Percentiles rank a stretch among this genome's conserved stretches.
phyloP scores from a whole-genome alignment of 169 alveolate genomes.

The Babesia bigemina region DNA sequence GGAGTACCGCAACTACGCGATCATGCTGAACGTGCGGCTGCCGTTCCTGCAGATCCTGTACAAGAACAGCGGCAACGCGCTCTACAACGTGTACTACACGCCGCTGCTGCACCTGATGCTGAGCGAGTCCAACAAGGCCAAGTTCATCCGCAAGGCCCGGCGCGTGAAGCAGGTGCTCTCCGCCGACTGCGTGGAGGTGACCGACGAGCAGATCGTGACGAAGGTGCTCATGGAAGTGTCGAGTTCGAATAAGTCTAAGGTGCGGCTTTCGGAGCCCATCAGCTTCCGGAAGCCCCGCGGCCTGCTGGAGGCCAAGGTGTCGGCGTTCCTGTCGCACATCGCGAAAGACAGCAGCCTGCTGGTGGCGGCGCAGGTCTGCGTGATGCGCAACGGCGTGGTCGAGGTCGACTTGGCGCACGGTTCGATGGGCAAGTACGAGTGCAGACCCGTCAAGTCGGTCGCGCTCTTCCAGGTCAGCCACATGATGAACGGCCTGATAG shows the following conservation, averaged over 20 bases:
- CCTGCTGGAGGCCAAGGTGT: slow-evolving; percentile 43
- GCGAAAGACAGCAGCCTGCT: slow-evolving; percentile 49
- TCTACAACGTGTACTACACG: slow-evolving; percentile 34
- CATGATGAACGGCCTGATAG: slow-evolving; percentile 61
- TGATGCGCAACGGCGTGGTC: slow-evolving; percentile 62
- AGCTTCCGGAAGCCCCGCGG: slow-evolving; percentile 15
- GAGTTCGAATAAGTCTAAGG: not conserved
- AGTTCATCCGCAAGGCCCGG: slow-evolving; percentile 28
- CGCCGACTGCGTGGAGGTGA: slow-evolving; percentile 19
- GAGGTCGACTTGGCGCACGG: slow-evolving; percentile 75
- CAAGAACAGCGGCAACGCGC: slow-evolving; percentile 50
- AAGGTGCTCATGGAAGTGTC: not conserved
- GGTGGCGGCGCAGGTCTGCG: slow-evolving; percentile 71
- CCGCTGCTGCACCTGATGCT: slow-evolving; percentile 27
- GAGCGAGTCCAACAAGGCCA: slow-evolving; percentile 20
- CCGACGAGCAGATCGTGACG: slow-evolving; percentile 6
- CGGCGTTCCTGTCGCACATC: slow-evolving; percentile 41
- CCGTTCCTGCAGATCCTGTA: slow-evolving; percentile 60
- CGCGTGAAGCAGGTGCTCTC: slow-evolving; percentile 31
- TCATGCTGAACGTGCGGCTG: slow-evolving; percentile 17
- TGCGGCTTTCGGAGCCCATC: not conserved
- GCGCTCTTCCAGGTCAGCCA: slow-evolving; percentile 72
- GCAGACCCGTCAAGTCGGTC: slow-evolving; percentile 71
- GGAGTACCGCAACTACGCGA: slow-evolving; percentile 60
- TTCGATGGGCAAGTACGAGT: slow-evolving; percentile 66